A percentile compares a stretch with the other conserved stretches of the same genome.
These are phyloP conservation scores for Sphenostylis stenocarpa DNA, from an alignment of 306 rosid species.

Conservation along the genomic window DNA sequence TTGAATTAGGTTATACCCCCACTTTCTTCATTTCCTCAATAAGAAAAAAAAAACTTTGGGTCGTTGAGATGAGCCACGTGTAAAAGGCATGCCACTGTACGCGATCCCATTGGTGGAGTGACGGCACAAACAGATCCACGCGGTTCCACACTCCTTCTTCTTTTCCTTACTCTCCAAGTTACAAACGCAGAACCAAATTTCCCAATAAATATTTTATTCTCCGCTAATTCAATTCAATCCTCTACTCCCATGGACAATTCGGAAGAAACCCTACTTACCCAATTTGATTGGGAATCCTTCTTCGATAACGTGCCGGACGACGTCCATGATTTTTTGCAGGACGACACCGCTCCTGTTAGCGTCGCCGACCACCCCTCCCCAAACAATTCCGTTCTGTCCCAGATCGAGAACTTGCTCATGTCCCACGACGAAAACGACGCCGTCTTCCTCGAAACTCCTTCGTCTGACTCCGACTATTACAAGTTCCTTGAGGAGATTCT, in stretches of 20 bases:
- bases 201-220: neutral
- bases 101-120: slow-evolving; percentile 18
- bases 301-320: slow-evolving; percentile 30
- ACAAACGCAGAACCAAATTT: neutral
- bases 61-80: neutral
- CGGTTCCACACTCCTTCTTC: neutral
- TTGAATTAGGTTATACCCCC: no score
- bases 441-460: slow-evolving; percentile 2
- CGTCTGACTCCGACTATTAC: slow-evolving; percentile 23
- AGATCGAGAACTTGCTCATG: slow-evolving; percentile 66
- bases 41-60: neutral
- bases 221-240: neutral
- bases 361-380: neutral
- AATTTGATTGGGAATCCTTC: slow-evolving; percentile 43
- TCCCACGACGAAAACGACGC: slow-evolving; percentile 30
- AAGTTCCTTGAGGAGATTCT: slow-evolving; percentile 51
- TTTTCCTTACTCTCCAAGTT: slow-evolving; percentile 29
- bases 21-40: no score
- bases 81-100: neutral
- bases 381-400: slow-evolving; percentile 22
- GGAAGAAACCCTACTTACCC: slow-evolving; percentile 24
- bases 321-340: neutral
- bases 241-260: slow-evolving; percentile 24
- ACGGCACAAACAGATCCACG: neutral
- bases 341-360: slow-evolving; percentile 20